phyloP scores from a whole-genome alignment of 2,329 filamentous ascomycete genomes.

The Colletotrichum siamense region DNA sequence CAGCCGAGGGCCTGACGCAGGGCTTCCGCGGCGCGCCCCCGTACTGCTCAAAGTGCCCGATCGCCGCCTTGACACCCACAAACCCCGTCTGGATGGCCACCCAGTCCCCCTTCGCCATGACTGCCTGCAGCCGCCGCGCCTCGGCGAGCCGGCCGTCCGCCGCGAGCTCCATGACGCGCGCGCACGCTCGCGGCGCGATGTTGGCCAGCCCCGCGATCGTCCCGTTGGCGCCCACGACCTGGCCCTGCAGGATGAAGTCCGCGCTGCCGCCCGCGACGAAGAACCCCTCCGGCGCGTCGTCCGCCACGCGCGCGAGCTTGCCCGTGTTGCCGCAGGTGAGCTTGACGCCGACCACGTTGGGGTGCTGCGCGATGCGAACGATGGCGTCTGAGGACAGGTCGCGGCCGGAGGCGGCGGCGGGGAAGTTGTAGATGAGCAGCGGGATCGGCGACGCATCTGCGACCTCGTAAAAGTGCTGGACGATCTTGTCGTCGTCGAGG shows the following conservation, averaged over 20 bases:
- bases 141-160: slow-evolving; percentile 60
- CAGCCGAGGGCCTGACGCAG: slow-evolving; percentile 37
- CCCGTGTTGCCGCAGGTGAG: slow-evolving; percentile 69
- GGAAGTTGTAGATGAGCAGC: slow-evolving; percentile 69
- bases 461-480: slow-evolving; percentile 67
- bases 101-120: slow-evolving; percentile 52
- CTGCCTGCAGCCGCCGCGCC: slow-evolving; percentile 55
- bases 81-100: slow-evolving; percentile 53
- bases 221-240: slow-evolving; percentile 73
- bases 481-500: slow-evolving; percentile 61
- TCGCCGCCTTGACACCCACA: slow-evolving; percentile 52
- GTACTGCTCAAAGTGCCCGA: slow-evolving; percentile 44
- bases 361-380: slow-evolving; percentile 53
- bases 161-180: slow-evolving; percentile 66
- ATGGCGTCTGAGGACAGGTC: slow-evolving; percentile 65
- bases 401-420: slow-evolving; percentile 60
- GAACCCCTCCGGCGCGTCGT: slow-evolving; percentile 46
- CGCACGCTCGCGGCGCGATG: slow-evolving; percentile 69
- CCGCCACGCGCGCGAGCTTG: slow-evolving; percentile 66
- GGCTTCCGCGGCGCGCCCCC: slow-evolving; percentile 45
- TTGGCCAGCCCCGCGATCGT: slow-evolving; percentile 77
- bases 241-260: slow-evolving; percentile 75
- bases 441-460: slow-evolving; percentile 63
- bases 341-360: slow-evolving; percentile 69
- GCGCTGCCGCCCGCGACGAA: slow-evolving; percentile 75